Evolutionary conservation across 2,329 filamentous ascomycete species (phyloP), one percentile per base, ranked within the genome.

Genomic region (Epichloe sylvatica): DNA sequence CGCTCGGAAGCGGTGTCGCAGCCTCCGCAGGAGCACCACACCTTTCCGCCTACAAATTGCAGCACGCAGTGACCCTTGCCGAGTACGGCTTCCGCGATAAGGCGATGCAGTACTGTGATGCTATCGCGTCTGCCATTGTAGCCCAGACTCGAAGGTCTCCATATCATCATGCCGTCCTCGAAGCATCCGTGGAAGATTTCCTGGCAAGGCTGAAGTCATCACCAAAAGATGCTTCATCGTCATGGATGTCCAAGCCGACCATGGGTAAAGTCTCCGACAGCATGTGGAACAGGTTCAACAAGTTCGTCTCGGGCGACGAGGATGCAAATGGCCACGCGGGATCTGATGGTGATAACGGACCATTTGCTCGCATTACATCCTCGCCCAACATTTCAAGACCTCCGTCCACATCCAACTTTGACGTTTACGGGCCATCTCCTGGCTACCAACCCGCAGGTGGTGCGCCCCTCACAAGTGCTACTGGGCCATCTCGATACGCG

Each of bases 201-300:
- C 80, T 78, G 62, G 84, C 83, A 55, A 82, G 91, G 52, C 71
- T 99, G 38, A 90, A 84, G 57, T 86, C 92, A 63, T 84, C 89
- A 17, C 88, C 90, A 12, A 87, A 87, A 61, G 88, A 92, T 56
- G 81, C 78, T 49, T 83, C 81, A 6, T 82, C 80, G 19, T 91
- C 89, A 2, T 95, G 91, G 87, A 92, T 98, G 47, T 84, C 88
- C 1, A 95, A 92, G 65, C 89, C 91, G 6, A 96, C 81, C 64
- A 94, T 97, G 78, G 90, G 94, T 65, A 95, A 94, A 67, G 88
- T 97, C 0, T 92, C 90, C 2, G 89, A 85, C 53, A 88, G 85
- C 35, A 80, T 97, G 62, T 90, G 88, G 77, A 89, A 82, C 55
- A 88, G 85, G 52, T 96, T 99, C 68, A 97, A 90, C 68, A 96